Conservation (phyloP, 805 yeast genomes). For the Ogataea nitratoaversa region DNA sequence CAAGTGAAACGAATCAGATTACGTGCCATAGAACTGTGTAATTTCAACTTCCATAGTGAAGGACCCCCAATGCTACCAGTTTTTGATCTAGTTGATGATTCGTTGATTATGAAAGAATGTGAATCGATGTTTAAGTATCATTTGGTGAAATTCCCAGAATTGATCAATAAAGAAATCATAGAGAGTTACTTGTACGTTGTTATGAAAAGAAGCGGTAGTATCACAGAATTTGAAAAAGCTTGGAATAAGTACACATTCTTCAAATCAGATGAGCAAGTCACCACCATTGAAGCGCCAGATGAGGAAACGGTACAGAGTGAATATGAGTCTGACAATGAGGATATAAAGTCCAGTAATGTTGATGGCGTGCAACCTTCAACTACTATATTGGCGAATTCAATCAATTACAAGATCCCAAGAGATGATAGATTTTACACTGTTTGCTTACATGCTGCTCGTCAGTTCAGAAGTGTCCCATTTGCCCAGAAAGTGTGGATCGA, state of each 20-base stretch:
- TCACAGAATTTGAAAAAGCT: conserved; percentile 34
- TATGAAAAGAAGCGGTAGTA: conserved; percentile 29
- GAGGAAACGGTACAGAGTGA: conserved; percentile 17
- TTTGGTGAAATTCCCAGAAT: conserved; percentile 38
- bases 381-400: conserved; percentile 2
- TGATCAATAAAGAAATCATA: conserved; percentile 39
- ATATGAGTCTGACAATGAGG: too few species aligned
- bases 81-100: conserved; percentile 29
- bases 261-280: conserved; percentile 24
- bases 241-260: conserved; percentile 34
- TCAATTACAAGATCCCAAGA: conserved; percentile 32
- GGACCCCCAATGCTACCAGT: conserved; percentile 72
- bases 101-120: conserved; percentile 63
- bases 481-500: conserved; percentile 73
- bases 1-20: conserved; percentile 39
- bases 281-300: conserved; percentile 22
- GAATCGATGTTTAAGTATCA: conserved; percentile 69
- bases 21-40: conserved; percentile 29
- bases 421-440: conserved; percentile 51
- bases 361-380: conserved; percentile 14
- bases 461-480: conserved; percentile 48
- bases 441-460: conserved; percentile 63
- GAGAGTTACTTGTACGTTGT: conserved; percentile 51
- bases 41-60: conserved; percentile 29
- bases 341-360: too few species aligned